Percentiles rank a stretch among this genome's conserved stretches.
phyloP scores from a whole-genome alignment of 176 grass and related monocot species.

The Triticum turgidum region DNA sequence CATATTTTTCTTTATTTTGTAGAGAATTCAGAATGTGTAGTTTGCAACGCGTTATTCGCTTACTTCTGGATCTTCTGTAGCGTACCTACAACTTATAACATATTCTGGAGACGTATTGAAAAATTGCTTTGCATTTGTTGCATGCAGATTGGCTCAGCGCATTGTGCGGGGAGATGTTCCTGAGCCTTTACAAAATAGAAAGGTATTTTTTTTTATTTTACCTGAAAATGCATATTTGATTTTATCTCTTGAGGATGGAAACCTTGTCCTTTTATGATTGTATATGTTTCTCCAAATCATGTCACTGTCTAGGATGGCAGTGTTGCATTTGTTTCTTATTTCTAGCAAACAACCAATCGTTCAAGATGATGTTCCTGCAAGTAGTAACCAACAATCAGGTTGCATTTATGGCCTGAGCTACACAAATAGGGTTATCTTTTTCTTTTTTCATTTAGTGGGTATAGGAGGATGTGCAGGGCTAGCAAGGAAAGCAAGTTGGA shows the following conservation, averaged over 20 bases:
- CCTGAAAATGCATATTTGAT: not conserved
- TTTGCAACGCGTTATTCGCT: not conserved
- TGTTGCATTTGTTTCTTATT: not conserved
- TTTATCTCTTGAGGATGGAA: constrained; percentile 5
- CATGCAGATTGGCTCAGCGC: constrained; percentile 77
- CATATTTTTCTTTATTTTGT: not conserved
- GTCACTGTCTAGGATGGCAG: not conserved
- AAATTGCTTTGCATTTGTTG: constrained; percentile 20
- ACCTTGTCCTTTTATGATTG: not conserved
- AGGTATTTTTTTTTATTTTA: constrained; percentile 45
- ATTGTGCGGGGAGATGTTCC: constrained; percentile 96
- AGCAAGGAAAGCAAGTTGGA: not conserved
- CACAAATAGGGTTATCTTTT: not conserved
- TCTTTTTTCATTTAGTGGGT: not conserved
- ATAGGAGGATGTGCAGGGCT: not conserved
- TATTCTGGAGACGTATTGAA: not conserved
- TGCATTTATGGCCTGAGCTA: not conserved
- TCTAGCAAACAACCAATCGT: not conserved
- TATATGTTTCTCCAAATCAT: not conserved
- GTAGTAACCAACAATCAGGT: not conserved
- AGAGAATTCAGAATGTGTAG: not conserved
- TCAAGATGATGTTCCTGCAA: not conserved
- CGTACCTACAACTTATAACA: not conserved
- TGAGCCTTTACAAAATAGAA: constrained; percentile 83
- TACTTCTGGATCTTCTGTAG: not conserved